phyloP scores from a whole-genome alignment of 2,329 filamentous ascomycete species.

The Colletotrichum sp. region DNA sequence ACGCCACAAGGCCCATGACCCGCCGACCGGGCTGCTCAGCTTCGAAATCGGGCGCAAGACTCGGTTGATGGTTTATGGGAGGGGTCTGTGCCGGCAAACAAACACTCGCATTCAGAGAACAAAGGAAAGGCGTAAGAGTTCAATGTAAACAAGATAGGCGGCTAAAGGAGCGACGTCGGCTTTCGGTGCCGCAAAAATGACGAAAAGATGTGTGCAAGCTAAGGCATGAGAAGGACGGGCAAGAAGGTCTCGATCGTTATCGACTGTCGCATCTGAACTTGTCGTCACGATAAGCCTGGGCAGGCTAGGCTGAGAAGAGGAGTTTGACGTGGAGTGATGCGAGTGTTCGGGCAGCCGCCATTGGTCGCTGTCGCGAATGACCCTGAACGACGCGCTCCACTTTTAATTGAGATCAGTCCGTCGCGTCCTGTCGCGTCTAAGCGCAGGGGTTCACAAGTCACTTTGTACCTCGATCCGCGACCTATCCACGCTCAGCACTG shows the following conservation, averaged over 20 bases:
- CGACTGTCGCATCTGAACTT: constrained; percentile 13
- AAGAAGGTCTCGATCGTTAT: constrained; percentile 16
- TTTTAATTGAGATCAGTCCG: constrained; percentile 8
- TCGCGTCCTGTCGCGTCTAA: background rate
- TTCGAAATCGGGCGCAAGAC: constrained; percentile 1
- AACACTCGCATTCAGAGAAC: background rate
- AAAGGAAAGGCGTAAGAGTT: background rate
- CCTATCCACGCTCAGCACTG: background rate
- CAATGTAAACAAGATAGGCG: background rate
- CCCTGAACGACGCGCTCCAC: constrained; percentile 3
- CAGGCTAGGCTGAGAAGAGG: constrained; percentile 16
- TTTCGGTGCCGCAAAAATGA: background rate
- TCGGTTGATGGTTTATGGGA: background rate
- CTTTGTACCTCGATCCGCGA: background rate
- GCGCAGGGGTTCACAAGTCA: background rate
- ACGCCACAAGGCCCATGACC: constrained; percentile 21
- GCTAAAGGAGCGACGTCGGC: constrained; percentile 8
- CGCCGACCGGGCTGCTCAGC: constrained; percentile 4
- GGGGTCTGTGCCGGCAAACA: constrained; percentile 15
- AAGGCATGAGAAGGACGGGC: background rate
- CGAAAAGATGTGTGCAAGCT: background rate
- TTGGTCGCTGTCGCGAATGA: constrained; percentile 9
- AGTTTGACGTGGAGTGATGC: constrained; percentile 15
- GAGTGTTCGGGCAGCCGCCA: background rate
- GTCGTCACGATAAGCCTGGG: constrained; percentile 19